Conservation (phyloP, 768 basidiomycete genomes). For the Leccinum uliginosum region DNA sequence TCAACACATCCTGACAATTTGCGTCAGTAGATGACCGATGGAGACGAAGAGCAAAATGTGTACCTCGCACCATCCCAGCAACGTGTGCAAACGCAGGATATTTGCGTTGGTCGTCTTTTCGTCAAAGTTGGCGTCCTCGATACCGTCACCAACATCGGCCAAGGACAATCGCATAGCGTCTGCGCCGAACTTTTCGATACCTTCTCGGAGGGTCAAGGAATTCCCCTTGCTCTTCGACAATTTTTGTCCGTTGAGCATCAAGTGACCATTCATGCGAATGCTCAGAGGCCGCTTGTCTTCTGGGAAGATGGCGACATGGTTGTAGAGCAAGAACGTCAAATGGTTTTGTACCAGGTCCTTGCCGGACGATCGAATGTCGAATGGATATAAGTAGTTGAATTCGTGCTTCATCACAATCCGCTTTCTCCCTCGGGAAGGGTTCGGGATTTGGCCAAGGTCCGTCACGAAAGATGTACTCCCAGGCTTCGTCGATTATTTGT, state of each 20-base stretch:
- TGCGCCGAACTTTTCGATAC: slow-evolving; percentile 92
- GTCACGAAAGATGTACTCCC: slow-evolving; percentile 87
- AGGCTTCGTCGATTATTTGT: slow-evolving; percentile 95
- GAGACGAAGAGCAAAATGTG: slow-evolving; percentile 14
- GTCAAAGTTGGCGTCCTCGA: slow-evolving; percentile 99
- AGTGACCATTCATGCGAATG: slow-evolving; percentile 93
- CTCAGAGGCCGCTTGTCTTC: slow-evolving; percentile 85
- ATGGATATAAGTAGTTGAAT: slow-evolving; percentile 96
- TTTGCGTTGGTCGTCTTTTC: slow-evolving; percentile 98
- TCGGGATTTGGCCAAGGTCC: slow-evolving; percentile 70
- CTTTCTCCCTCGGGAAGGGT: slow-evolving; percentile 69
- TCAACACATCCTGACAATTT: slow-evolving; percentile 67
- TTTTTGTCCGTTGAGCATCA: slow-evolving; percentile 97
- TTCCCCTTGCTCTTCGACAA: slow-evolving; percentile 99
- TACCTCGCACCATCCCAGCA: slow-evolving; percentile 90
- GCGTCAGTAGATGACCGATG: background rate
- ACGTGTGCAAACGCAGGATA: slow-evolving; percentile 87
- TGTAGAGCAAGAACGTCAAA: slow-evolving; percentile 90
- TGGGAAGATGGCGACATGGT: slow-evolving; percentile 89
- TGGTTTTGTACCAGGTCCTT: slow-evolving; percentile 97
- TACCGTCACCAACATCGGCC: slow-evolving; percentile 95
- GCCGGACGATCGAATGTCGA: slow-evolving; percentile 96
- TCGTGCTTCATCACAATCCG: slow-evolving; percentile 80
- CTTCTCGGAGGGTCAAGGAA: slow-evolving; percentile 84
- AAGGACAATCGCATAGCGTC: slow-evolving; percentile 89